Conservation (phyloP, 805 yeast genomes). For the Monosporozyma solicola region DNA sequence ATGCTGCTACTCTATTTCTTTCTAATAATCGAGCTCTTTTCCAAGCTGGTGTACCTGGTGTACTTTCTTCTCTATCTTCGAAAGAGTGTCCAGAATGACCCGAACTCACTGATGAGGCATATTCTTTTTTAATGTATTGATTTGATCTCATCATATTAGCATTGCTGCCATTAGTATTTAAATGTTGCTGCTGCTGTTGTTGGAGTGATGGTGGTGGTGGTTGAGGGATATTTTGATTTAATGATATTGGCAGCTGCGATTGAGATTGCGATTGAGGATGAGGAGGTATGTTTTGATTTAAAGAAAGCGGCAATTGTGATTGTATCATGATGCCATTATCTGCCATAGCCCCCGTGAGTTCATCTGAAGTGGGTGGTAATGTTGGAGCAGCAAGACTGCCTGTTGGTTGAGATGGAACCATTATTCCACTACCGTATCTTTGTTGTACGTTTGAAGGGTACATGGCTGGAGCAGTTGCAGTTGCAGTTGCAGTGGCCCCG, state of each 20-base stretch:
- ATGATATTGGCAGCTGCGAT: not conserved
- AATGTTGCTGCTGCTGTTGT: conserved; percentile 2
- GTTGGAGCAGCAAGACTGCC: not conserved
- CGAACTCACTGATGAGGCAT: not conserved
- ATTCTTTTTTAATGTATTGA: not conserved
- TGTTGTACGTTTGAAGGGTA: not conserved
- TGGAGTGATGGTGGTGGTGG: not conserved
- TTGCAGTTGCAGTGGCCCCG: not conserved
- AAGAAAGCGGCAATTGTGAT: not conserved
- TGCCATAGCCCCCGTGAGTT: not conserved
- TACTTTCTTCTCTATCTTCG: conserved; percentile 32
- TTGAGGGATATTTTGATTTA: not conserved
- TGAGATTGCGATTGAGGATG: not conserved
- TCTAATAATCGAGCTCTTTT: conserved; percentile 53
- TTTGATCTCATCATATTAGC: not conserved
- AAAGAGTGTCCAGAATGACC: not conserved
- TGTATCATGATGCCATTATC: not conserved
- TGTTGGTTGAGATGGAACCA: not conserved
- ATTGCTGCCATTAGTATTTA: not conserved
- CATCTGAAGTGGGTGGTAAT: not conserved
- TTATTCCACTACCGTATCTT: not conserved
- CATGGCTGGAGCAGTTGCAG: not conserved
- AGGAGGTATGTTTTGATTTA: not conserved
- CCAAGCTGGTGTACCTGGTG: conserved; percentile 65
- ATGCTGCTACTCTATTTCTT: conserved; percentile 59